These are phyloP conservation scores for Penicillium canescens DNA, from an alignment of 495 filamentous ascomycete genomes.

Conservation along the genomic window DNA sequence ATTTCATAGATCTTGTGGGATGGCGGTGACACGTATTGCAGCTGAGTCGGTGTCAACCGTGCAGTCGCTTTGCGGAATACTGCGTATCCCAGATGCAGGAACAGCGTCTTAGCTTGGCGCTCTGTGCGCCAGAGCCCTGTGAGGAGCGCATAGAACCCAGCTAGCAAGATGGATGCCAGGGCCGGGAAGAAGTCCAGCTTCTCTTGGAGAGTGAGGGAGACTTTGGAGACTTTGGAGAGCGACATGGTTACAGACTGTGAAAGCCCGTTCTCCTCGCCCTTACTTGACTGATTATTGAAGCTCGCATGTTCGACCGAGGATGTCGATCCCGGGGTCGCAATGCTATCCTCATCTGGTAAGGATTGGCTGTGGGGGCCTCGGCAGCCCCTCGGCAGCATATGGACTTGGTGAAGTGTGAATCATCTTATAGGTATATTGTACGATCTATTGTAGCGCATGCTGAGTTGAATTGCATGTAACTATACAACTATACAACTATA, in stretches of 20 bases:
- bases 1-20: conserved; percentile 51
- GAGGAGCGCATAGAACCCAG: conserved; percentile 32
- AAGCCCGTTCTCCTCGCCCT: too few relatives aligned
- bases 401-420: too few relatives aligned
- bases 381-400: too few relatives aligned
- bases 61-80: conserved; percentile 35
- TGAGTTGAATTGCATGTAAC: too few relatives aligned
- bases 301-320: too few relatives aligned
- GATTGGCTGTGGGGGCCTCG: too few relatives aligned
- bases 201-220: conserved; percentile 28
- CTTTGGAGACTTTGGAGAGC: conserved; percentile 12
- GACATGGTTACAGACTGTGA: conserved; percentile 14
- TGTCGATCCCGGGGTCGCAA: too few relatives aligned
- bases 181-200: conserved; percentile 40
- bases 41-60: conserved; percentile 29
- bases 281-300: too few relatives aligned
- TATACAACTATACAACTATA: too few relatives aligned
- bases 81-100: conserved; percentile 42
- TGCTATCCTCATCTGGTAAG: too few relatives aligned
- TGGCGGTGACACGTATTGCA: conserved; percentile 38
- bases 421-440: too few relatives aligned
- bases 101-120: conserved; percentile 32
- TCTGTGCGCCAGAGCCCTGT: conserved; percentile 36
- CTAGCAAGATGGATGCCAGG: conserved; percentile 25
- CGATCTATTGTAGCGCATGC: too few relatives aligned